Base-by-base conservation (phyloP, 495 filamentous ascomycete genomes). In the Lichina pygmaea region DNA sequence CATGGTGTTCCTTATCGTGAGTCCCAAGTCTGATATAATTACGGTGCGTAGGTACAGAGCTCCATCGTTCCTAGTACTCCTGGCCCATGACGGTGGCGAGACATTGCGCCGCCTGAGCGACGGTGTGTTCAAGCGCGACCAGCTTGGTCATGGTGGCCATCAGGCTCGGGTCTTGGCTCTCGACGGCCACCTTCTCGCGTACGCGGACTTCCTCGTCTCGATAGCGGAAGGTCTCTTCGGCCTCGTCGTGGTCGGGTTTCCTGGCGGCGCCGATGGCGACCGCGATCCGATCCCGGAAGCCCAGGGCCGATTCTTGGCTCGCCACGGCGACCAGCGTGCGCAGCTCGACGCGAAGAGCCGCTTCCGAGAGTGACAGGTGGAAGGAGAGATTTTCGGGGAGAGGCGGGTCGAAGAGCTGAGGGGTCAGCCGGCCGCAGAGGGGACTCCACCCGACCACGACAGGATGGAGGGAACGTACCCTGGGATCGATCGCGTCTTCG, bases 131-230 rank as follows among this genome's bases (percentile, higher is more conserved):
- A 46, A 95, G 57, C 16, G 81, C 82, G 31, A 68, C 75, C 59
- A 97, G 58, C 61, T 97, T 97, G 5, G 83, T 78, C 62, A 81
- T 77, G 12, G 86, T 65, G n/a, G 77, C 72, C 61, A 97, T 71
- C 50, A 97, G 51, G 55, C 75, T 82, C 33, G 89, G 91, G 55
- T 97, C 89, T 46, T 85, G 81, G 47, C 74, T 86, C 62, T 93
- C 89, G 6, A 95, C 81, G 32, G 73, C 68, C 8, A 97, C 71
- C 58, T 93, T 93, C 53, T 95, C 89, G 50, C 70, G 74, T 15
- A 97, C 91, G 40, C 67, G 73, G 0, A 94, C 86, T 41, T 86
- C 78, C 43, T 72, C 64, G 0, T 72, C 76, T n/a, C 61, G 59
- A 46, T 60, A 66, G 16, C 34, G 57, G 55, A 92, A 94, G 0